phyloP scores from a whole-genome alignment of 345 rosid species.

The Eucalyptus globulus region DNA sequence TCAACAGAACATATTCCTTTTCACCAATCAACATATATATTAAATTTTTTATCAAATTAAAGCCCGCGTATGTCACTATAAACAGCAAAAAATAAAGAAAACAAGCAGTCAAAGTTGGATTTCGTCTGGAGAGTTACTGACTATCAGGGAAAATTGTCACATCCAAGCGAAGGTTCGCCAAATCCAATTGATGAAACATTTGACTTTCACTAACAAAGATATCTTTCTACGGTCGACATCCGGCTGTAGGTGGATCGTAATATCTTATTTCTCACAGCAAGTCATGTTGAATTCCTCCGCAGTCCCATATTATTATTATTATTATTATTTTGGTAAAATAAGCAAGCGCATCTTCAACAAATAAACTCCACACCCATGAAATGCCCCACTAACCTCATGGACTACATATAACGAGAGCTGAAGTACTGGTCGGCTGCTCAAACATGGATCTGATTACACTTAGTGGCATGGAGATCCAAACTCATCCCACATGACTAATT shows the following conservation, averaged over 20 bases:
- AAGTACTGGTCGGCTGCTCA: neutral
- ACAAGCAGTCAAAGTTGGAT: neutral
- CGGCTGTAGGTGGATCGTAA: neutral
- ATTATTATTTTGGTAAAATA: neutral
- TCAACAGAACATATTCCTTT: neutral
- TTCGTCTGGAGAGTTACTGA: neutral
- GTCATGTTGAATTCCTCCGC: neutral
- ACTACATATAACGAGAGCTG: neutral
- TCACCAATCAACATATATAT: neutral
- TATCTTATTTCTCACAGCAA: neutral
- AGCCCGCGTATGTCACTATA: neutral
- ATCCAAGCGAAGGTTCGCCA: neutral
- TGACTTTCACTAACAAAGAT: neutral
- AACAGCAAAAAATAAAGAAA: neutral
- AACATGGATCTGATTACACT: neutral
- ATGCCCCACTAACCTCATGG: neutral
- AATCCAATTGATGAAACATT: neutral
- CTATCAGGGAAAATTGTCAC: neutral
- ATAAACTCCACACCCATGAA: neutral
- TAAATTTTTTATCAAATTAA: neutral
- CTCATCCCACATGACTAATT: neutral
- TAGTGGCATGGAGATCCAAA: neutral
- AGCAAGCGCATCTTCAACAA: neutral
- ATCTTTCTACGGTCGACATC: neutral
- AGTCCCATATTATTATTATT: neutral